Evolutionary conservation across 108 stramenopile genomes (phyloP).

Genomic region (Nitzschia inconspicua): DNA sequence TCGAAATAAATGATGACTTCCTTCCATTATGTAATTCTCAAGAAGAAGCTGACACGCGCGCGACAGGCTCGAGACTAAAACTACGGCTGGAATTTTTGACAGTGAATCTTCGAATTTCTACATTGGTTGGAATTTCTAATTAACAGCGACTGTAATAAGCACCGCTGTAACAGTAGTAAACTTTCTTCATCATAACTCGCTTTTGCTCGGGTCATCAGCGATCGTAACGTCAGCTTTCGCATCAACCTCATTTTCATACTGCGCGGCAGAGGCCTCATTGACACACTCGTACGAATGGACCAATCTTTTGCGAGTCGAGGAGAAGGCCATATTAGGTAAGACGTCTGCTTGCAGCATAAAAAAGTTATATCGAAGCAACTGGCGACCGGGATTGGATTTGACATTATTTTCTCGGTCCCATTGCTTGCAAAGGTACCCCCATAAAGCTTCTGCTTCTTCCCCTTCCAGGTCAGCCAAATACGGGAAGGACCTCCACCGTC

Average conservation of each 20-base stretch:
- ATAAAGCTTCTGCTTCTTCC: slow-evolving; percentile 72
- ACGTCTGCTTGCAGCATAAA: slow-evolving; percentile 89
- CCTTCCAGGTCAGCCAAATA: slow-evolving; percentile 76
- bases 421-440: slow-evolving; percentile 79
- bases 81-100: too few species aligned
- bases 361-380: slow-evolving; percentile 70
- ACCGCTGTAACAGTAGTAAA: too few species aligned
- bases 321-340: slow-evolving; percentile 82
- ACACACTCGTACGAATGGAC: slow-evolving; percentile 71
- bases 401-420: slow-evolving; percentile 70
- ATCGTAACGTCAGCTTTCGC: slow-evolving; percentile 2
- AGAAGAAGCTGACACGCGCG: too few species aligned
- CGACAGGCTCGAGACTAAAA: too few species aligned
- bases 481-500: slow-evolving; percentile 83
- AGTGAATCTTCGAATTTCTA: too few species aligned
- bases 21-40: too few species aligned
- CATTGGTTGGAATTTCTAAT: too few species aligned
- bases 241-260: slow-evolving; percentile 5
- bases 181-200: too few species aligned
- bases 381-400: slow-evolving; percentile 34
- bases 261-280: too few species aligned
- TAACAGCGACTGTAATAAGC: too few species aligned
- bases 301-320: slow-evolving; percentile 74
- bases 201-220: too few species aligned
- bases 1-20: too few species aligned